Base-by-base conservation (phyloP, 768 basidiomycete species). In the Goffeauzyma gilvescens region DNA sequence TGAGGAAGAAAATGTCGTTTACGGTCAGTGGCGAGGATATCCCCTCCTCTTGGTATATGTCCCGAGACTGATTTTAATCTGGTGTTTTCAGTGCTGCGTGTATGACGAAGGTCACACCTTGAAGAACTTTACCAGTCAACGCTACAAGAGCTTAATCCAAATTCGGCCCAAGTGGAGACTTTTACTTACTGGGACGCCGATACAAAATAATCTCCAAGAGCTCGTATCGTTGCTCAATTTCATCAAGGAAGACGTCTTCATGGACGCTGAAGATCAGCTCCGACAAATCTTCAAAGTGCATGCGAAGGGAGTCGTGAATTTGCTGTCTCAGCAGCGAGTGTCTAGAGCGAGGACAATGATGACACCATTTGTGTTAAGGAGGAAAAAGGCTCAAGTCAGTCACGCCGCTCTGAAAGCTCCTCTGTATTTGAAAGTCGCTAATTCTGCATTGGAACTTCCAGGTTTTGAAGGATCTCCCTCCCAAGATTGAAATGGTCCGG, bases 341-440 rank as follows among this genome's bases (percentile, higher is more conserved):
- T 85, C 83, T 15, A 69, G 89, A 49, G 93, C 93, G 5, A 90
- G 95, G 67, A 86, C 85, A 62, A 95, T 98, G 87, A 86, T 98
- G 81, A 93, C 86, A 6, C 93, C 93, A 0, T 98, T 98, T 61
- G 89, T 96, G 18, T 70, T 98, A 15, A 79, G 93, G n/a, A 74
- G 93, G 45, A 74, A 89, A 54, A 98, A 98, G 65, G 86, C 89
- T 55, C 87, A 93, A 67, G 82, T 75, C 54, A 37, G 68, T 48
- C 14, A 4, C 12, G 7, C 5, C 3, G 4, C 26, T 43, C 22
- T 17, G 4, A 4, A 32, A 4, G 17, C 21, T 21, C 22, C 20
- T 21, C 25, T 32, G 26, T 4, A 10, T 34, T 15, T 15, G 17
- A 13, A 42, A 17, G 9, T n/a, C 3, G 15, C 32, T 17, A 13